Evolutionary conservation across 202 grass and related monocot species (phyloP).

Genomic region (Carex arenaria): DNA sequence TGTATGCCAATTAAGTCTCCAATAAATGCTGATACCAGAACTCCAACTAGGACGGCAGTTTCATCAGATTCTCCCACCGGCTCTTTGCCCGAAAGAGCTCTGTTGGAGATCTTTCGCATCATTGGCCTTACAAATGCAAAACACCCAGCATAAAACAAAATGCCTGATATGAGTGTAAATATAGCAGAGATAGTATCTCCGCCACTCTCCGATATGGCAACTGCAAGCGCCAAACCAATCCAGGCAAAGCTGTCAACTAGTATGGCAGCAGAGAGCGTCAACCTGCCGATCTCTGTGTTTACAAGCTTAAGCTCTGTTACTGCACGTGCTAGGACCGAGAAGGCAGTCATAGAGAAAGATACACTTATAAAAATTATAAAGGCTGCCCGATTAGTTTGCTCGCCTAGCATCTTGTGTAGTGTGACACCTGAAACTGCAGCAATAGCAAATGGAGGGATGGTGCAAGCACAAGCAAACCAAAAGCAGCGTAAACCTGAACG

Average conservation of each 20-base stretch:
- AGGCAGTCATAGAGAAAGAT: constrained; percentile 49
- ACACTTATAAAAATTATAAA: constrained; percentile 62
- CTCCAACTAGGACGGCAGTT: constrained; percentile 47
- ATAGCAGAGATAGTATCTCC: constrained; percentile 18
- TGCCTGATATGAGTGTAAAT: constrained; percentile 34
- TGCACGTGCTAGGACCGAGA: constrained; percentile 56
- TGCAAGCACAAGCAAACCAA: constrained; percentile 49
- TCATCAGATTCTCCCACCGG: constrained; percentile 34
- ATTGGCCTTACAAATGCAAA: constrained; percentile 29
- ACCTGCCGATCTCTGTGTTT: constrained; percentile 55
- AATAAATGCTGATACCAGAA: constrained; percentile 45
- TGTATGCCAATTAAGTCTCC: constrained; percentile 56
- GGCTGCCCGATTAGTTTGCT: constrained; percentile 18
- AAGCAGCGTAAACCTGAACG: constrained; percentile 24
- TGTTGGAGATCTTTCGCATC: constrained; percentile 20
- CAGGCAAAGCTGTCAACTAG: constrained; percentile 46
- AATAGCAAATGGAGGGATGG: constrained; percentile 50
- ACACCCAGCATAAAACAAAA: constrained; percentile 27
- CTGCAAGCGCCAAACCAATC: constrained; percentile 33
- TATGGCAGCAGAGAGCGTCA: constrained; percentile 51
- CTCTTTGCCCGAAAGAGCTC: constrained; percentile 19
- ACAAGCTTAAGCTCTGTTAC: constrained; percentile 74
- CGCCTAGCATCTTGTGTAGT: not conserved
- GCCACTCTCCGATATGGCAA: constrained; percentile 36
- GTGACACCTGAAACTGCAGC: constrained; percentile 22